Evolutionary conservation across 2,329 filamentous ascomycete species (phyloP), one percentile per base, ranked within the genome.

Genomic region (Didymella glomerata): DNA sequence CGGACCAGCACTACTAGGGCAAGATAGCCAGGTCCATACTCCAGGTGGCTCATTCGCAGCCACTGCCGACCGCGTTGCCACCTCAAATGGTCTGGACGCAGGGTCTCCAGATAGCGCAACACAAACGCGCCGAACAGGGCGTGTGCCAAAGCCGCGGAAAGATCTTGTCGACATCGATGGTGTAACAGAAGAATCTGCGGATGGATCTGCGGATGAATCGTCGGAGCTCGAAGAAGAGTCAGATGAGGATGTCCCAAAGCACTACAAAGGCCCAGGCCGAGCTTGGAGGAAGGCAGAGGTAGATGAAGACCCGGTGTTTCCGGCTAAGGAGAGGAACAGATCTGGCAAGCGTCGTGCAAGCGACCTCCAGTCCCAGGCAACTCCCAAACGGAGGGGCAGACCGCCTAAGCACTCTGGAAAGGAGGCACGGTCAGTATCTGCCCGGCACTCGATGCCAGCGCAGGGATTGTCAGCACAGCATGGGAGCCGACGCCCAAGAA

Each of bases 251-350:
- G n/a, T 24, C 10, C 13, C 34, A 32, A 47, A n/a, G 32, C 34
- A 48, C 18, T 54, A 47, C 25, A 54, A 54, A 32, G 51, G 32
- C 18, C 47, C 47, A 30, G 44, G 51, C 8, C 10, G 51, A 38
- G 18, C 51, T 11, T 48, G 51, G 44, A 47, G 24, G 34, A 47
- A 41, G n/a, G 40, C 25, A 13, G 51, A 38, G n/a, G 2, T 14
- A 24, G 32, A 54, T 7, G 34, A 54, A 32, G 51, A 54, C 18
- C 34, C 34, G 20, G 25, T 13, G 1, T 54, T 47, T 32, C 16
- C 3, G 18, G 32, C 25, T 5, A 27, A 27, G 14, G 24, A 20
- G 14, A 8, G 2, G 5, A 5, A 22, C 22, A 44, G 14, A n/a
- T n/a, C 30, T 27, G 38, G 44, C n/a, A 40, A 40, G 16, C 22